A percentile compares a stretch with the other conserved stretches of the same genome.
Evolutionary conservation across 805 yeast species (phyloP).

Genomic region (Zygosaccharomyces bisporus): DNA sequence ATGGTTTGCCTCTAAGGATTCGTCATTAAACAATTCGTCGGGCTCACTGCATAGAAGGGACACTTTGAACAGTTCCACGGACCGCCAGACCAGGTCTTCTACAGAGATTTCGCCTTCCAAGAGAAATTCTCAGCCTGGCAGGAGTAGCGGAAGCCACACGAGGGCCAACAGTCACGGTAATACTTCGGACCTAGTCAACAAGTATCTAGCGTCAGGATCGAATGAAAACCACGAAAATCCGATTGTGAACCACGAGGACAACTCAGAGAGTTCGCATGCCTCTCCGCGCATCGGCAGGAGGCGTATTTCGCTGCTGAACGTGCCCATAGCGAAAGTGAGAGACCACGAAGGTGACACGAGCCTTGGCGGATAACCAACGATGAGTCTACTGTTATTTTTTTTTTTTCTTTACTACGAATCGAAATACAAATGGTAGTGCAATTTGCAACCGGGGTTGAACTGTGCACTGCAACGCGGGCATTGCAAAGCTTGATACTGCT

Average conservation of each 20-base stretch:
- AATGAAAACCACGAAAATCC: constrained; percentile 8
- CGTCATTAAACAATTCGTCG: constrained; percentile 11
- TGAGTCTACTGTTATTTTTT: too few species aligned
- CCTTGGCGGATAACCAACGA: neutral
- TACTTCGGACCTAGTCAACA: constrained; percentile 12
- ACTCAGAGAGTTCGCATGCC: constrained; percentile 10
- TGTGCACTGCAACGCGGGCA: constrained; percentile 26
- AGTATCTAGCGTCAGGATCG: constrained; percentile 6
- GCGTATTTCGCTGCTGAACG: constrained; percentile 27
- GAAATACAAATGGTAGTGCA: constrained; percentile 34
- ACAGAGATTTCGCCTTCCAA: constrained; percentile 13
- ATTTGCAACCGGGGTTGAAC: constrained; percentile 35
- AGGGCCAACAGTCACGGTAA: constrained; percentile 1
- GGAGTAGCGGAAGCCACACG: constrained; percentile 1
- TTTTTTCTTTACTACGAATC: constrained; percentile 4
- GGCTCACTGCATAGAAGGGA: constrained; percentile 10
- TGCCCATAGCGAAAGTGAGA: constrained; percentile 31
- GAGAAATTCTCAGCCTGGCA: constrained; percentile 3
- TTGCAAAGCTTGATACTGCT: constrained; percentile 18
- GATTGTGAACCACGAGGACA: neutral
- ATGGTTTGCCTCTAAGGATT: constrained; percentile 15
- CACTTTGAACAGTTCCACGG: constrained; percentile 4
- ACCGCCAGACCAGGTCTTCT: constrained; percentile 10
- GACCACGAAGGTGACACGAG: constrained; percentile 8
- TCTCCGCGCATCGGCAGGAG: constrained; percentile 12